Evolutionary conservation across 805 yeast genomes (phyloP).

Genomic region (Metschnikowia baotianmanensis): DNA sequence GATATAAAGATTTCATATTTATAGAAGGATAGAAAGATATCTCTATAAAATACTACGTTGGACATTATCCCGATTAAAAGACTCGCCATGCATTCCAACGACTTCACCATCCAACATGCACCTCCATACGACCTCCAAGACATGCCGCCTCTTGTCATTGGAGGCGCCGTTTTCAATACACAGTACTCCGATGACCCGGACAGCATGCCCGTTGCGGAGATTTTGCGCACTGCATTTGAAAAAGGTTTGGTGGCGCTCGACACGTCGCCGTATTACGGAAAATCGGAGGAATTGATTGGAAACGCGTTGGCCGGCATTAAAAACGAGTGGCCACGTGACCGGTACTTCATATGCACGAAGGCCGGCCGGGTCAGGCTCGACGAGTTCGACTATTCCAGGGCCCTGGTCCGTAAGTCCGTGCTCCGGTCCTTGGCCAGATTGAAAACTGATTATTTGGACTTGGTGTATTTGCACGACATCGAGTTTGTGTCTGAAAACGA

Average conservation of each 20-base stretch:
- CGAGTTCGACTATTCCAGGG: slow-evolving; percentile 72
- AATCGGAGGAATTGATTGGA: slow-evolving; percentile 76
- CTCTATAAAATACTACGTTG: too few species aligned
- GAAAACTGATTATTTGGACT: slow-evolving; percentile 66
- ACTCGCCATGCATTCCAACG: slow-evolving; percentile 7
- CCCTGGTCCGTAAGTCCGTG: slow-evolving; percentile 60
- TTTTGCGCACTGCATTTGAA: slow-evolving; percentile 58
- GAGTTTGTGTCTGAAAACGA: slow-evolving; percentile 66
- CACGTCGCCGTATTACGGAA: slow-evolving; percentile 93
- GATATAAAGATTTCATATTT: too few species aligned
- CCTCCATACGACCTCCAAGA: slow-evolving; percentile 27
- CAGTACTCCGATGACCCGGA: slow-evolving; percentile 75
- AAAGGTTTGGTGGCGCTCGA: slow-evolving; percentile 77
- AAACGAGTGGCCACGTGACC: slow-evolving; percentile 49
- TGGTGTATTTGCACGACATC: slow-evolving; percentile 85
- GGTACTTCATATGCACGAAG: slow-evolving; percentile 74
- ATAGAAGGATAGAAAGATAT: too few species aligned
- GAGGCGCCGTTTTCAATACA: slow-evolving; percentile 85
- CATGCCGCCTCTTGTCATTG: slow-evolving; percentile 63
- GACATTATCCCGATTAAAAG: neutral
- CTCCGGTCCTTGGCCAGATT: slow-evolving; percentile 65
- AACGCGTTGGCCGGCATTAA: slow-evolving; percentile 44
- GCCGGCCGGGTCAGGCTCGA: slow-evolving; percentile 73
- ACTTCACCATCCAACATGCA: slow-evolving; percentile 5
- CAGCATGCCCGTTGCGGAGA: slow-evolving; percentile 52